Conservation (phyloP, 129 eudicot species). For the Saposhnikovia divaricata region DNA sequence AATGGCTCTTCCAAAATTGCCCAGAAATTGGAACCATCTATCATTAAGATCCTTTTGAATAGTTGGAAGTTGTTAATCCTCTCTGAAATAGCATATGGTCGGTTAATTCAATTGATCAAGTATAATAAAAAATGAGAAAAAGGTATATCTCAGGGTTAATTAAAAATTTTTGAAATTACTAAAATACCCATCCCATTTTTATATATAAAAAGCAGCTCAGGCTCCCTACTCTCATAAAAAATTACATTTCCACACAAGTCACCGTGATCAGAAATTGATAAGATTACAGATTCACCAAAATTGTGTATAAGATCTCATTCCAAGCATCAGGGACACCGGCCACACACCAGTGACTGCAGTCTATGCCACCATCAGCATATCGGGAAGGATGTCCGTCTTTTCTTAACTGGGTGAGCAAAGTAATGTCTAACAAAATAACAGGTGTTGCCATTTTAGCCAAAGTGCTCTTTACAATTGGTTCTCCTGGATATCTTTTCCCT, state of each 20-base stretch:
- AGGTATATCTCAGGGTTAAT: no score
- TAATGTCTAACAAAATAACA: constrained; percentile 53
- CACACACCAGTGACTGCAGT: constrained; percentile 94
- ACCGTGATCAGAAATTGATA: not conserved
- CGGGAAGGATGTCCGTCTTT: constrained; percentile 79
- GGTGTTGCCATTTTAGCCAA: constrained; percentile 44
- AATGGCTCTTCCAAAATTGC: not conserved
- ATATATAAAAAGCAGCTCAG: no score
- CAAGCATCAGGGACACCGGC: constrained; percentile 91
- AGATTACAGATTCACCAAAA: constrained; percentile 29
- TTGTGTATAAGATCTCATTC: constrained; percentile 63
- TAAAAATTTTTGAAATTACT: no score
- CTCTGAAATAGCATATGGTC: not conserved
- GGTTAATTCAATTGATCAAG: not conserved
- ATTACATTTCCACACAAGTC: not conserved
- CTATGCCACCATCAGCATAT: constrained; percentile 31
- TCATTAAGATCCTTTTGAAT: not conserved
- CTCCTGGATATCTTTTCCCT: constrained; percentile 46
- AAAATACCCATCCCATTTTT: no score
- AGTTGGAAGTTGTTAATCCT: not conserved
- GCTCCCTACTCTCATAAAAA: no score
- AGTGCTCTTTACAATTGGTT: constrained; percentile 45
- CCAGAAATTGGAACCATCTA: not conserved
- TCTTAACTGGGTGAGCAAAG: constrained; percentile 61
- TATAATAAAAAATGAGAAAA: no score